Conservation (phyloP, 495 filamentous ascomycete species). For the Daldinia concentrica region DNA sequence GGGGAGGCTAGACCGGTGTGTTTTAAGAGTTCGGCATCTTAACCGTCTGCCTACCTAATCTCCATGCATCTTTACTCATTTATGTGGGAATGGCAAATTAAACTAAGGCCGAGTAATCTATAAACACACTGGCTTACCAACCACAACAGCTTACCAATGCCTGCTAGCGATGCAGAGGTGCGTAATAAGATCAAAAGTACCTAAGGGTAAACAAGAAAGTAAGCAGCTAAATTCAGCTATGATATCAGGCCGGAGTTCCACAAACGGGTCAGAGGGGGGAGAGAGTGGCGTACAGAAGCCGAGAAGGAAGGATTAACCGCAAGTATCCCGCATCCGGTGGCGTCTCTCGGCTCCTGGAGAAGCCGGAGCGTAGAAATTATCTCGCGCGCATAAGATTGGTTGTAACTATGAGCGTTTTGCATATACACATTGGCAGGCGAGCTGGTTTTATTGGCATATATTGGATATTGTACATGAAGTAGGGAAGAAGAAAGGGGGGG, state of each 20-base stretch:
- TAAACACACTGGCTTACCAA: background rate
- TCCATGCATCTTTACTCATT: background rate
- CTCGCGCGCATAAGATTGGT: slow-evolving; percentile 19
- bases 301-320: background rate
- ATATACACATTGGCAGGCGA: slow-evolving; percentile 15
- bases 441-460: slow-evolving; percentile 8
- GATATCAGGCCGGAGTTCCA: background rate
- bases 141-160: background rate
- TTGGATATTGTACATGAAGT: slow-evolving; percentile 7
- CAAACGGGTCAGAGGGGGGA: background rate
- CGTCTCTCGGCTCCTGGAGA: background rate
- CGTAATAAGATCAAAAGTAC: background rate
- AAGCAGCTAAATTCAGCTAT: background rate
- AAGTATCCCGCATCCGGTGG: slow-evolving; percentile 8
- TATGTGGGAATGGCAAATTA: background rate
- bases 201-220: background rate
- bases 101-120: background rate
- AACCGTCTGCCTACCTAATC: background rate
- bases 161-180: background rate
- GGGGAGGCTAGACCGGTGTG: background rate
- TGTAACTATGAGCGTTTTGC: slow-evolving; percentile 15
- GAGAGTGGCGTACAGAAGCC: background rate
- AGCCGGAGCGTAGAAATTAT: background rate
- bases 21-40: background rate
- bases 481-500: background rate